A percentile compares a stretch with the other conserved stretches of the same genome.
Conservation (phyloP, 768 basidiomycete genomes). For the Amanita polypyramis region DNA sequence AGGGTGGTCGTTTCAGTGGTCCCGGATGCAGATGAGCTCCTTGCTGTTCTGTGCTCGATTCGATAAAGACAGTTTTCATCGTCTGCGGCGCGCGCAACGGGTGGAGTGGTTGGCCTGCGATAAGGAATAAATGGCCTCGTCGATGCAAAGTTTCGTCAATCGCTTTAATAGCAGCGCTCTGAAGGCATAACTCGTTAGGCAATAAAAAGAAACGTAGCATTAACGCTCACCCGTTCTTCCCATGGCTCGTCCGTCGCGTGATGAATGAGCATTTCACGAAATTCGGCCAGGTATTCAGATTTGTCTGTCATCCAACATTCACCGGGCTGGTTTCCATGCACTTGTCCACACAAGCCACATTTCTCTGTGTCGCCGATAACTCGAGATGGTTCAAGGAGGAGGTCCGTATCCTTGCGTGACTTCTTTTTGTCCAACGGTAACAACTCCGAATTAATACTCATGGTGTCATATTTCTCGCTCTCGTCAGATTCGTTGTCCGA, state of each 20-base stretch:
- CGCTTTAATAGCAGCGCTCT: constrained; percentile 52
- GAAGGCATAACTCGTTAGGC: constrained; percentile 7
- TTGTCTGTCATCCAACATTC: constrained; percentile 56
- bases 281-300: constrained; percentile 59
- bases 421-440: not conserved
- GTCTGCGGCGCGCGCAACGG: constrained; percentile 29
- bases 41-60: constrained; percentile 13
- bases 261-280: constrained; percentile 53
- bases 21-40: constrained; percentile 8
- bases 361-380: constrained; percentile 6
- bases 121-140: constrained; percentile 45
- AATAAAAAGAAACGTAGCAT: not conserved
- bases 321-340: constrained; percentile 34
- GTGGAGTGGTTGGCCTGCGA: constrained; percentile 55
- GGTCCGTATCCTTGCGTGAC: not conserved
- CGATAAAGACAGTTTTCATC: constrained; percentile 9
- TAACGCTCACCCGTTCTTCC: constrained; percentile 44
- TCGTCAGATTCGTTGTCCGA: constrained; percentile 21
- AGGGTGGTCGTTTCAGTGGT: constrained; percentile 26
- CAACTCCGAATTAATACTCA: constrained; percentile 10
- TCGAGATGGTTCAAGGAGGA: not conserved
- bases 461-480: constrained; percentile 12
- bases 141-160: constrained; percentile 56
- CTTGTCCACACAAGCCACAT: constrained; percentile 56
- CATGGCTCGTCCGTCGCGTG: constrained; percentile 58